Conservation (phyloP, 257 asterid genomes). For the Solanum verrucosum region DNA sequence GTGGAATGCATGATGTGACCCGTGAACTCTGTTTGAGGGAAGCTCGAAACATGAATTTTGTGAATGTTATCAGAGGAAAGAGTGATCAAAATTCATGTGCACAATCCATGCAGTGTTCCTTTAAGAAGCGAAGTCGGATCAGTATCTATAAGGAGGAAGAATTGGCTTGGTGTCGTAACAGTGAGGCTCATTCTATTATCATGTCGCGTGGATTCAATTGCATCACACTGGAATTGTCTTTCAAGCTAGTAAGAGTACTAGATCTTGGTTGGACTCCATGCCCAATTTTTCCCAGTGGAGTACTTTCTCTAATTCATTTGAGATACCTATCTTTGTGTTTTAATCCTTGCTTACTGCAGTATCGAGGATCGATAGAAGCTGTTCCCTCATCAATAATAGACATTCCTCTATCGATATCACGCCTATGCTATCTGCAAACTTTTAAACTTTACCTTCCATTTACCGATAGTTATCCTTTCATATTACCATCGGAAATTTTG, state of each 20-base stretch:
- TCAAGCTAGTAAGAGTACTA: conserved; percentile 1
- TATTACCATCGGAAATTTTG: conserved; percentile 8
- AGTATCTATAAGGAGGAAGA: not conserved
- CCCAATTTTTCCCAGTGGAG: not conserved
- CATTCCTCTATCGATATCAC: not conserved
- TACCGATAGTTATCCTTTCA: not conserved
- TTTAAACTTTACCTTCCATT: not conserved
- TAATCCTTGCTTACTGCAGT: not conserved
- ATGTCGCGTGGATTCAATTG: not conserved
- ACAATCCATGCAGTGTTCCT: not conserved
- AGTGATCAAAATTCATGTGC: not conserved
- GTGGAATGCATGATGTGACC: no score
- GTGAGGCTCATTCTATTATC: not conserved
- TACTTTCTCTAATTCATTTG: not conserved
- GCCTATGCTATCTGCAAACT: not conserved
- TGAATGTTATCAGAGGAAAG: not conserved
- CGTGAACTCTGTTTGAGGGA: no score
- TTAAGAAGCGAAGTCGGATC: not conserved
- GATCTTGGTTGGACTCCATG: not conserved
- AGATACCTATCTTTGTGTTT: not conserved
- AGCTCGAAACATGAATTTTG: no score
- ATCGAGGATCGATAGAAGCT: not conserved
- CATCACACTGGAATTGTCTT: not conserved
- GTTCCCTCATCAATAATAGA: not conserved
- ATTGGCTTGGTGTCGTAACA: not conserved